Evolutionary conservation across 2,329 filamentous ascomycete genomes (phyloP), one percentile per base, ranked within the genome.

Genomic region (Chaetothyriales sp.): DNA sequence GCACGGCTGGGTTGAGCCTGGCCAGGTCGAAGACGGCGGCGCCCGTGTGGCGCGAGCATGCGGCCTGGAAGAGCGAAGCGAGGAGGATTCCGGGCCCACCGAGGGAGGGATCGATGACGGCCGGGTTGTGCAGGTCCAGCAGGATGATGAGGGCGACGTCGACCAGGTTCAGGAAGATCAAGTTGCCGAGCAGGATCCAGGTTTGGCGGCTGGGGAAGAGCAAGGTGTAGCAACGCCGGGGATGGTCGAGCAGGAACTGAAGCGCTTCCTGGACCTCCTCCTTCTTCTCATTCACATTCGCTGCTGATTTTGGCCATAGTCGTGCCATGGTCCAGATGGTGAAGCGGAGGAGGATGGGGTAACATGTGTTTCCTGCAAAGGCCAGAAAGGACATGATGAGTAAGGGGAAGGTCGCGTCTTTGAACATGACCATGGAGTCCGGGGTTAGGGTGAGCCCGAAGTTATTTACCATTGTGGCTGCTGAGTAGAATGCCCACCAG

Each of bases 161-260:
- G 43, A 76, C 64, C 9, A 70, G 65, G 58, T 78, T 80, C 12
- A 81, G 68, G 2, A 66, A 60, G 6, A 78, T 55, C 2, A 80
- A 66, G 25, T 73, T 71, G 22, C 66, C 63, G 2, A 76, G 66
- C 0, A 81, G 68, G 56, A 73, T 74, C 76, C 76, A 81, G 0
- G 79, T 81, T 7, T 77, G 72, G n/a, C 66, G 64, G 28, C 72
- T 70, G 0, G 78, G 79, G 57, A 83, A 83, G 2, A 83, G 70
- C 2, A 79, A 71, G 3, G 77, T 81, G 58, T 79, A 82, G 57
- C 78, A 81, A 5, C 79, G 68, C 45, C 79, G 71, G 0, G 79
- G 80, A 60, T 83, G 77, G 48, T 81, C 73, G 9, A 83, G 71
- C 0, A 83, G 66, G 55, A 81, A 83, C 1, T 67, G 64, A 0